Conservation (phyloP, 2,329 filamentous ascomycete genomes). For the Penicillium sp. region DNA sequence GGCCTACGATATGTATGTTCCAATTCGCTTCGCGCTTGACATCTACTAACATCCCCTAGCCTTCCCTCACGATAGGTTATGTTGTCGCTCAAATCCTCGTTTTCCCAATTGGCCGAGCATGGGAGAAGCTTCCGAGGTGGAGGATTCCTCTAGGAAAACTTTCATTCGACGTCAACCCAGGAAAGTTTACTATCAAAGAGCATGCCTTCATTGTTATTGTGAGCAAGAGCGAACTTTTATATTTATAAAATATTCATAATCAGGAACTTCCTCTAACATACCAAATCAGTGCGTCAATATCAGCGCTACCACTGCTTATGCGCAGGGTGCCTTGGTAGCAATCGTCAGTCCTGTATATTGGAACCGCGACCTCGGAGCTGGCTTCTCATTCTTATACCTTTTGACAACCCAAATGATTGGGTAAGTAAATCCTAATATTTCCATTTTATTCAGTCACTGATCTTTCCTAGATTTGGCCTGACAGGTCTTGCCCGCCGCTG, state of each 20-base stretch:
- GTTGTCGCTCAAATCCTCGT: constrained; percentile 24
- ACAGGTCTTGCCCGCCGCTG: constrained; percentile 21
- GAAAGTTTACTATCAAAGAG: constrained; percentile 23
- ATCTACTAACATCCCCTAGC: constrained; percentile 9
- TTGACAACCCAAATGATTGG: constrained; percentile 34
- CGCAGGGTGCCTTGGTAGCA: constrained; percentile 29
- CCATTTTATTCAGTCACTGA: neutral
- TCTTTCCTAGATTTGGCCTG: constrained; percentile 15
- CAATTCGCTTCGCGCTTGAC: neutral
- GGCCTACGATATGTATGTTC: constrained; percentile 25
- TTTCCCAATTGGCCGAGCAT: constrained; percentile 20
- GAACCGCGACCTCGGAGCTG: constrained; percentile 32
- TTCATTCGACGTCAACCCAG: constrained; percentile 23
- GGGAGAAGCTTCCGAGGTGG: constrained; percentile 26
- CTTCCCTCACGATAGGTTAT: constrained; percentile 23
- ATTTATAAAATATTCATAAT: neutral
- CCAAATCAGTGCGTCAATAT: constrained; percentile 28
- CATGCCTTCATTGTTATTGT: constrained; percentile 26
- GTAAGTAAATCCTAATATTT: neutral
- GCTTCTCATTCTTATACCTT: constrained; percentile 34
- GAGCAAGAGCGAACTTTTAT: neutral
- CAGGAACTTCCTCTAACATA: neutral
- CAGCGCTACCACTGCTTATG: constrained; percentile 27
- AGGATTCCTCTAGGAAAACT: constrained; percentile 19
- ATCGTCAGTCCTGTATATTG: constrained; percentile 37